Percentiles rank a stretch among this genome's conserved stretches.
Evolutionary conservation across 495 filamentous ascomycete genomes (phyloP).

Genomic region (Delitschia confertaspora): DNA sequence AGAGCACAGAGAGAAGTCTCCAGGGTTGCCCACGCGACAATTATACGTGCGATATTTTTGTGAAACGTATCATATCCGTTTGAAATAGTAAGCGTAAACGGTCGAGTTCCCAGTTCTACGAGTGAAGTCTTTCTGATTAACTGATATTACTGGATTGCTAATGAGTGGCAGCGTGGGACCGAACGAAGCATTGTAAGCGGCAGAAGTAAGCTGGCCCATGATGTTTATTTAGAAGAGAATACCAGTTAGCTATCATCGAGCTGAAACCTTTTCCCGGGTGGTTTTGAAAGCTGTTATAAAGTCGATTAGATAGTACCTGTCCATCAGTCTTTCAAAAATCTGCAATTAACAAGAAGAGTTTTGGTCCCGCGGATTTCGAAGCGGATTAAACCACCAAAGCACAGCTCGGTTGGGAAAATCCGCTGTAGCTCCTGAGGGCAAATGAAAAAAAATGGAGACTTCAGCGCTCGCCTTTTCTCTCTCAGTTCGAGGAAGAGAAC

Average conservation of each 20-base stretch:
- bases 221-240: slow-evolving; percentile 2
- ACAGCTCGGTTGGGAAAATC: slow-evolving; percentile 44
- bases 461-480: slow-evolving; percentile 45
- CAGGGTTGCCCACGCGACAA: slow-evolving; percentile 39
- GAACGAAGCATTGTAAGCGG: too few relatives aligned
- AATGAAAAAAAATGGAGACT: slow-evolving; percentile 35
- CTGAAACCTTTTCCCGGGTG: too few relatives aligned
- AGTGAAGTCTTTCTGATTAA: not conserved
- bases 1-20: slow-evolving; percentile 48
- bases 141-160: not conserved
- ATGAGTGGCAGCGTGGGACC: not conserved
- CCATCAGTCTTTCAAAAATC: too few relatives aligned
- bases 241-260: slow-evolving; percentile 7
- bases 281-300: too few relatives aligned
- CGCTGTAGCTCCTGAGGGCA: slow-evolving; percentile 48
- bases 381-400: slow-evolving; percentile 51
- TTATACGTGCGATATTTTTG: slow-evolving; percentile 31
- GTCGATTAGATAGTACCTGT: too few relatives aligned
- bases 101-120: slow-evolving; percentile 3
- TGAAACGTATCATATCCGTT: slow-evolving; percentile 27
- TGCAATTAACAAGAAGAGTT: not conserved
- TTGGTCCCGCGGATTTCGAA: slow-evolving; percentile 34
- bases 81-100: slow-evolving; percentile 14
- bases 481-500: slow-evolving; percentile 45
- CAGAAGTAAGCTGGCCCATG: not conserved